Evolutionary conservation across 305 asterid genomes (phyloP), one percentile per base, ranked within the genome.

Genomic region (Fraxinus ornus): DNA sequence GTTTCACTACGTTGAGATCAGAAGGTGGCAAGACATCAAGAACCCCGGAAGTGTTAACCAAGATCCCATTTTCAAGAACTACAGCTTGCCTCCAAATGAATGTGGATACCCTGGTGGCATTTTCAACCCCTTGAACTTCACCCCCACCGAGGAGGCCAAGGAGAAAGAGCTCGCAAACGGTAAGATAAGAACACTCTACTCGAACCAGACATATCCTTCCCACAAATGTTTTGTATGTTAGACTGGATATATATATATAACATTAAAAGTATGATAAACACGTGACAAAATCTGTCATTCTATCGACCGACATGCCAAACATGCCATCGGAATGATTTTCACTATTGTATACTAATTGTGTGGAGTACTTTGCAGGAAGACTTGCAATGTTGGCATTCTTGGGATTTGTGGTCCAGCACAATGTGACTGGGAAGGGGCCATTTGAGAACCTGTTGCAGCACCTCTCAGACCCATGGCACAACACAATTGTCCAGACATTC

Each of bases 21-120:
- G 99, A 80, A 86, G 98, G 85, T 95, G 97, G 99, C 99, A 95
- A 83, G 99, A 95, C 88, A 95, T 95, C 86, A 95, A 95, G 93
- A 93, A 92, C 91, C 98, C 99, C 0, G 97, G 98, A 75, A 76
- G 98, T 75, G 99, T 95, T 2, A 94, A 95, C 87, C 99, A 95
- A 78, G 99, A 95, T 75, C 99, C 98, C 19, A 94, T 95, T 82
- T 95, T 95, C 90, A 95, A 95, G 94, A 92, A 36, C 89, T 93
- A 95, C 87, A 87, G 97, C 83, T 85, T 95, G 75, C 98, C 98
- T n/a, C 97, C 97, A 0, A 71, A 91, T 37, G 88, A 92, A 21
- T 84, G 77, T 13, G 99, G 99, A 7, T 95, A 95, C 86, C 99
- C 99, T 0, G 98, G 99, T 4, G 90, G 97, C 79, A 91, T 94